phyloP scores from a whole-genome alignment of 805 yeast genomes.

The Tetrapisispora arboricola region DNA sequence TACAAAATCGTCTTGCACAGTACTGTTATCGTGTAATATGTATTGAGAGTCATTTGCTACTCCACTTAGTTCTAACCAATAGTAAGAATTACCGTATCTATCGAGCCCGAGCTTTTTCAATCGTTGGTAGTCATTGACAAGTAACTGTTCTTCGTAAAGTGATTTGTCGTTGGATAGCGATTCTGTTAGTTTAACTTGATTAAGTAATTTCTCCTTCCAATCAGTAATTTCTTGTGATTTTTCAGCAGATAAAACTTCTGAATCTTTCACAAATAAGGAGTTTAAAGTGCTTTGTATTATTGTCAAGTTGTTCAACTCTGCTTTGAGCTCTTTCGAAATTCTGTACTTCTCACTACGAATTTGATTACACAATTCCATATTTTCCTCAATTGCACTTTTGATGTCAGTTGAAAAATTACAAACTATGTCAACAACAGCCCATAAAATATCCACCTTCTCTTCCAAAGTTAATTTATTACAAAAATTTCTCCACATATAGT shows the following conservation, averaged over 20 bases:
- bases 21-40: conserved; percentile 18
- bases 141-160: conserved; percentile 49
- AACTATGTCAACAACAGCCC: conserved; percentile 54
- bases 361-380: conserved; percentile 26
- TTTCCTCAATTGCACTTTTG: conserved; percentile 23
- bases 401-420: conserved; percentile 25
- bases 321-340: conserved; percentile 20
- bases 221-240: conserved; percentile 3
- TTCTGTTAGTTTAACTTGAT: conserved; percentile 24
- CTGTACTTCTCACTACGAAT: conserved; percentile 28
- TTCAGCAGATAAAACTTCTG: conserved; percentile 7
- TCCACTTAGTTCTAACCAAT: conserved; percentile 93
- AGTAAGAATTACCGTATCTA: conserved; percentile 73
- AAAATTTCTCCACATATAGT: conserved; percentile 42
- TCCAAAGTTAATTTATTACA: conserved; percentile 40
- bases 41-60: conserved; percentile 42
- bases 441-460: conserved; percentile 46
- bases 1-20: conserved; percentile 27
- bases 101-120: conserved; percentile 72
- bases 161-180: conserved; percentile 40
- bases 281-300: conserved; percentile 5
- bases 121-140: conserved; percentile 68
- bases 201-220: conserved; percentile 13
- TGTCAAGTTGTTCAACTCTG: conserved; percentile 10
- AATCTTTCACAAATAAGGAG: neutral